Base-by-base conservation (phyloP, 106 monocot genomes). In the Chionographis japonica region DNA sequence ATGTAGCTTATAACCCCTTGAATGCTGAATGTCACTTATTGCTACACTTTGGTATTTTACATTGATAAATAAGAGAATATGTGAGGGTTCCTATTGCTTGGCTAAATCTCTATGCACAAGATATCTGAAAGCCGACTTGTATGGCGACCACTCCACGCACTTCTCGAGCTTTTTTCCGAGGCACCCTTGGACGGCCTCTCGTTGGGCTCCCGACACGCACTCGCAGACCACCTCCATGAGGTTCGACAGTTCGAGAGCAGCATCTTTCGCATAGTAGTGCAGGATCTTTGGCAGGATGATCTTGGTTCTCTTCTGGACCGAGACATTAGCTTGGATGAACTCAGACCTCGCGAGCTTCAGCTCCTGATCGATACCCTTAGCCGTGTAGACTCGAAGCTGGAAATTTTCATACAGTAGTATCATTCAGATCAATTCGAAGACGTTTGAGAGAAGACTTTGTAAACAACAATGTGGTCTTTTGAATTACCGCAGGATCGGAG, bases 61-160 rank as follows among this genome's bases (percentile, higher is more conserved):
- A 46, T 46, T 10, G 9, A 46, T 46, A 46, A 46, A 46, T 46
- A 46, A 46, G 46, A 46, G 9, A 46, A 50, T 71, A 71, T 60
- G 40, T 51, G 49, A 71, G 60, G 15, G 49, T 46, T 50, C 51
- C 37, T 71, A 67, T 55, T 71, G 54, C 50, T 79, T 77, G 10
- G 79, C 80, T 71, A 91, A 73, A 79, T 81, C 85, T 86, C 74
- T 81, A 66, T 89, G 84, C 50, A 95, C 72, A 66, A 84, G 52
- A 60, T 86, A 95, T 80, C 88, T 86, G 78, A 95, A 95, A 59
- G 77, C 70, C 16, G 81, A 81, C 37, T 82, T 84, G 78, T 89
- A 86, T 16, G 86, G 73, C 9, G 73, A 73, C 95, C 95, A 95
- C 56, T 82, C 65, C 4, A 91, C 52, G 49, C 65, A 60, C 66